Conservation (phyloP, 352 stramenopile genomes). For the Achlya hypogyna region DNA sequence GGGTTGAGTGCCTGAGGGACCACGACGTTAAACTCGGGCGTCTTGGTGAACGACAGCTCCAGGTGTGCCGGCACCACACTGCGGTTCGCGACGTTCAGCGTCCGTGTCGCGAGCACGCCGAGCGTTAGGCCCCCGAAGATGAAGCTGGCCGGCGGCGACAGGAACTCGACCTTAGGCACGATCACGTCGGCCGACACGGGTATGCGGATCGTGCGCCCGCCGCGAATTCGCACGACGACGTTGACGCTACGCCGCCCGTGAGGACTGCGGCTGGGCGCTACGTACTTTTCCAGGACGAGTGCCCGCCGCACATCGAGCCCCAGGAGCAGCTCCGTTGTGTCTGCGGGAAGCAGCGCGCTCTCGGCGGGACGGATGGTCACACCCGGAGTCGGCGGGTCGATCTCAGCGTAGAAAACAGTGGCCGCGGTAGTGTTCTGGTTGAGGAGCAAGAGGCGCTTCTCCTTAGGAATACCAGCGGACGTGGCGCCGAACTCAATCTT, state of each 20-base stretch:
- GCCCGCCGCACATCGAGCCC: conserved; percentile 47
- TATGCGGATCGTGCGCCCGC: conserved; percentile 55
- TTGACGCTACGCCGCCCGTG: background rate
- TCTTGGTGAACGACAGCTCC: conserved; percentile 52
- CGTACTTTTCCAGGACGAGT: conserved; percentile 31
- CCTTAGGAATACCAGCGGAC: conserved; percentile 59
- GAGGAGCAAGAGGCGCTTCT: conserved; percentile 30
- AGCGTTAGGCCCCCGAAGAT: conserved; percentile 81
- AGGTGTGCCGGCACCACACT: conserved; percentile 71
- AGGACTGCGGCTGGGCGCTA: background rate
- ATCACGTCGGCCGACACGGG: conserved; percentile 54
- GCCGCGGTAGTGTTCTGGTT: conserved; percentile 27
- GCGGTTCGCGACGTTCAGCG: conserved; percentile 70
- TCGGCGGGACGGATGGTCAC: conserved; percentile 36
- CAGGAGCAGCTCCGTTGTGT: conserved; percentile 42
- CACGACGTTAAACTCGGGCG: conserved; percentile 57
- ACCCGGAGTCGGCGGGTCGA: conserved; percentile 39
- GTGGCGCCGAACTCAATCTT: conserved; percentile 76
- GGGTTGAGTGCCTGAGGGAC: conserved; percentile 41
- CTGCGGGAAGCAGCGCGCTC: conserved; percentile 37
- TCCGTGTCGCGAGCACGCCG: conserved; percentile 48
- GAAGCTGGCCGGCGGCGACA: conserved; percentile 26
- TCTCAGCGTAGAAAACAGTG: conserved; percentile 46
- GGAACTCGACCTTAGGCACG: conserved; percentile 60
- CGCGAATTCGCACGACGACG: conserved; percentile 47